phyloP scores from a whole-genome alignment of 257 asterid genomes.

The Schizonepeta tenuifolia region DNA sequence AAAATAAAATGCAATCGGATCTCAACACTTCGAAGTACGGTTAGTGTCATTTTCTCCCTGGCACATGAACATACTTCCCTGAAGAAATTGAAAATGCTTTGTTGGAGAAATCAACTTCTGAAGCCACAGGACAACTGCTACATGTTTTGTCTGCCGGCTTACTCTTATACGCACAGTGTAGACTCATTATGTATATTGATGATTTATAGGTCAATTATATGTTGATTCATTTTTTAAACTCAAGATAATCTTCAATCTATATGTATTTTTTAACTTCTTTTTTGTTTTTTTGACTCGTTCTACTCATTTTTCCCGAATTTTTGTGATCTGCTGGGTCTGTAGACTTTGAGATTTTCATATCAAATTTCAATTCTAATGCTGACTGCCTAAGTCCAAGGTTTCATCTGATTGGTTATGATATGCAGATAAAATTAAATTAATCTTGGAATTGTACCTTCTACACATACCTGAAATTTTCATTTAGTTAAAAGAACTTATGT shows the following conservation, averaged over 20 bases:
- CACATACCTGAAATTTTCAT: no score
- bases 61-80: constrained; percentile 31
- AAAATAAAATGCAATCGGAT: constrained; percentile 29
- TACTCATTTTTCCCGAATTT: background rate
- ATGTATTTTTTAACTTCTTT: background rate
- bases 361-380: no score
- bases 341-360: constrained; percentile 1
- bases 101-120: constrained; percentile 33
- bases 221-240: constrained; percentile 34
- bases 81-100: constrained; percentile 31
- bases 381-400: no score
- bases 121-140: constrained; percentile 24
- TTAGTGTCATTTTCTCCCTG: constrained; percentile 41
- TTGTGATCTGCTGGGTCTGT: background rate
- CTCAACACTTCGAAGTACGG: constrained; percentile 16
- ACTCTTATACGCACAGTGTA: constrained; percentile 29
- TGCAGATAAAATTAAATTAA: no score
- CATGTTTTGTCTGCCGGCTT: constrained; percentile 31
- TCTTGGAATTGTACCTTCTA: no score
- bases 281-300: background rate
- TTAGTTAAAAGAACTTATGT: no score
- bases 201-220: constrained; percentile 35
- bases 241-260: background rate
- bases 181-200: constrained; percentile 39
- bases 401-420: no score